A percentile compares a stretch with the other conserved stretches of the same genome.
These are phyloP conservation scores for Cytospora mali DNA, from an alignment of 2,329 filamentous ascomycete genomes.

Conservation along the genomic window DNA sequence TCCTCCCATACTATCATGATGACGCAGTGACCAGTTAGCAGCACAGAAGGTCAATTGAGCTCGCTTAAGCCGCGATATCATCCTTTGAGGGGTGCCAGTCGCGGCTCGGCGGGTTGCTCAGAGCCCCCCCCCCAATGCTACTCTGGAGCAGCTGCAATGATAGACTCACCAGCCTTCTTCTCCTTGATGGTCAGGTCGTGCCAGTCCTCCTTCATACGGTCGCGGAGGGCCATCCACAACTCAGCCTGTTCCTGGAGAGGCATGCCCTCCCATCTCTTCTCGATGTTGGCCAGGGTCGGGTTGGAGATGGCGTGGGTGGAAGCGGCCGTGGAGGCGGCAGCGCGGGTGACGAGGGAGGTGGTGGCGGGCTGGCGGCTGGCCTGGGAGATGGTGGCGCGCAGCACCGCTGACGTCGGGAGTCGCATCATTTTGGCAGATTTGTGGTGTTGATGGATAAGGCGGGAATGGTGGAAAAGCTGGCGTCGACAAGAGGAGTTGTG, in stretches of 20 bases:
- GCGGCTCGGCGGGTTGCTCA: background rate
- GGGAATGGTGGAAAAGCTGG: constrained; percentile 21
- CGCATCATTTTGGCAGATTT: constrained; percentile 53
- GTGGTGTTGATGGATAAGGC: constrained; percentile 10
- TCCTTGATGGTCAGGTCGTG: constrained; percentile 91
- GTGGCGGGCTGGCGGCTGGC: constrained; percentile 43
- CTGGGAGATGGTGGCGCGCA: constrained; percentile 49
- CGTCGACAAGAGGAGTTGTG: constrained; percentile 16
- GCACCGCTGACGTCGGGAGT: constrained; percentile 54
- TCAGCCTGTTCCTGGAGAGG: constrained; percentile 99
- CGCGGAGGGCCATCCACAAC: constrained; percentile 96
- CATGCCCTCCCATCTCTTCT: constrained; percentile 99
- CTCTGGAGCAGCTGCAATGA: background rate
- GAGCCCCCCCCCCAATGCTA: background rate
- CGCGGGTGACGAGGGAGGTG: constrained; percentile 46
- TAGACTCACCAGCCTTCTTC: constrained; percentile 95
- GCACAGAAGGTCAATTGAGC: constrained; percentile 23
- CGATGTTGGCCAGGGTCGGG: constrained; percentile 95
- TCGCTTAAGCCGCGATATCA: background rate
- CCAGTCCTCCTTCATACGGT: constrained; percentile 99
- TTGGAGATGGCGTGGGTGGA: constrained; percentile 94
- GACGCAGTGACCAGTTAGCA: constrained; percentile 29
- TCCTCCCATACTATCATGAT: constrained; percentile 20
- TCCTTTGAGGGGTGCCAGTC: background rate
- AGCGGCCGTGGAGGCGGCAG: constrained; percentile 65